phyloP scores from a whole-genome alignment of 805 yeast genomes.

The Tetrapisispora nanseiensis region DNA sequence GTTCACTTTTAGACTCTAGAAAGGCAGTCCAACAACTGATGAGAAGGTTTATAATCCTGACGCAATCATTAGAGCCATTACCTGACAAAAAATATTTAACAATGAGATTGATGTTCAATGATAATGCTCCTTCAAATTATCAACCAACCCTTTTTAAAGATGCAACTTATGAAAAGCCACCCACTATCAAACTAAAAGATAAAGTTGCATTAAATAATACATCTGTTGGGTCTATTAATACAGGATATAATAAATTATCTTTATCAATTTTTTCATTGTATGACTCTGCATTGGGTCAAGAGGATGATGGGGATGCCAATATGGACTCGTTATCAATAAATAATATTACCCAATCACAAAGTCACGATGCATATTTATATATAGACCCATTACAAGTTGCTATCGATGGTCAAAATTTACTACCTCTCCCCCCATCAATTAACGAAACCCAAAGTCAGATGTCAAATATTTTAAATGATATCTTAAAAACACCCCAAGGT shows the following conservation, averaged over 20 bases:
- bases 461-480: constrained; percentile 23
- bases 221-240: constrained; percentile 27
- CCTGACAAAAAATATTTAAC: constrained; percentile 40
- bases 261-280: constrained; percentile 25
- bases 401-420: background rate
- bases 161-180: constrained; percentile 30
- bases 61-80: constrained; percentile 44
- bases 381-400: constrained; percentile 27
- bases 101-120: constrained; percentile 42
- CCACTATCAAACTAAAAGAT: constrained; percentile 27
- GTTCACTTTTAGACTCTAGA: constrained; percentile 32
- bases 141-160: constrained; percentile 43
- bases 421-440: background rate
- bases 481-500: constrained; percentile 20
- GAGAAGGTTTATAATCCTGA: constrained; percentile 41
- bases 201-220: constrained; percentile 9
- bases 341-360: background rate
- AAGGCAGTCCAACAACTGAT: constrained; percentile 39
- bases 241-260: constrained; percentile 26
- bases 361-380: constrained; percentile 2
- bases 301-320: constrained; percentile 2
- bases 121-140: constrained; percentile 36
- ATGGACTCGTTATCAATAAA: background rate
- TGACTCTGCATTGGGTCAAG: constrained; percentile 2
- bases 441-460: constrained; percentile 25